These are phyloP conservation scores for Paramarasmius palmivorus DNA, from an alignment of 1,284 basidiomycete genomes.

Conservation along the genomic window DNA sequence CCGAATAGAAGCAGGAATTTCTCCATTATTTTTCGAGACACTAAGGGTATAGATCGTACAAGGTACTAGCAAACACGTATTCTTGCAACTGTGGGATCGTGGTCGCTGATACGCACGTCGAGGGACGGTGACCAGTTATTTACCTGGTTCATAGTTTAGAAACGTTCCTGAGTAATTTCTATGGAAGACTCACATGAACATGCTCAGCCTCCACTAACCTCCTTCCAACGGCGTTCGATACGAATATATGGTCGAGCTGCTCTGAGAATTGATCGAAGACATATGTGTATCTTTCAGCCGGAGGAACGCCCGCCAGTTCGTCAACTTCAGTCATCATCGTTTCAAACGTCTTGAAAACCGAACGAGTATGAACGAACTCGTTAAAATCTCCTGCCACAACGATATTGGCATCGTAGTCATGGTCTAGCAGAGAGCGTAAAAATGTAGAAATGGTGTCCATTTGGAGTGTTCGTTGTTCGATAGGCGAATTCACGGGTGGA, in stretches of 20 bases:
- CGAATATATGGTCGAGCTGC: conserved; percentile 60
- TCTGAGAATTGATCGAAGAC: conserved; percentile 60
- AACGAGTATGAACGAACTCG: conserved; percentile 55
- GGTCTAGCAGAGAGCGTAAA: conserved; percentile 43
- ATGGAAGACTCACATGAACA: conserved; percentile 41
- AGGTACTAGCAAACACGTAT: conserved; percentile 27
- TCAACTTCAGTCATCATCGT: conserved; percentile 50
- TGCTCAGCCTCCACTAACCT: conserved; percentile 51
- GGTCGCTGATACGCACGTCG: conserved; percentile 49
- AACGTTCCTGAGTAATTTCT: neutral
- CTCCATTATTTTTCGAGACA: too few relatives aligned
- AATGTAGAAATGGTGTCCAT: conserved; percentile 52
- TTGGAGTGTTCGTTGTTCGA: conserved; percentile 50
- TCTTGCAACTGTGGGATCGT: conserved; percentile 57
- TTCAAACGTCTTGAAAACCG: conserved; percentile 49
- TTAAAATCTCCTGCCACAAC: conserved; percentile 66
- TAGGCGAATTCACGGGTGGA: conserved; percentile 56
- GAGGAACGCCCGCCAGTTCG: conserved; percentile 44
- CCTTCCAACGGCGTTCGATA: conserved; percentile 46
- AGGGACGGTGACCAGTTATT: conserved; percentile 55
- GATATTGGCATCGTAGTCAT: conserved; percentile 49
- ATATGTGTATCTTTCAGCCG: conserved; percentile 61
- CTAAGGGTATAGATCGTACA: too few relatives aligned
- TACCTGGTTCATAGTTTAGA: conserved; percentile 16
- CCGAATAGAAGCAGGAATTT: too few relatives aligned